Evolutionary conservation across 257 asterid genomes (phyloP).

Genomic region (Nemophila menziesii): DNA sequence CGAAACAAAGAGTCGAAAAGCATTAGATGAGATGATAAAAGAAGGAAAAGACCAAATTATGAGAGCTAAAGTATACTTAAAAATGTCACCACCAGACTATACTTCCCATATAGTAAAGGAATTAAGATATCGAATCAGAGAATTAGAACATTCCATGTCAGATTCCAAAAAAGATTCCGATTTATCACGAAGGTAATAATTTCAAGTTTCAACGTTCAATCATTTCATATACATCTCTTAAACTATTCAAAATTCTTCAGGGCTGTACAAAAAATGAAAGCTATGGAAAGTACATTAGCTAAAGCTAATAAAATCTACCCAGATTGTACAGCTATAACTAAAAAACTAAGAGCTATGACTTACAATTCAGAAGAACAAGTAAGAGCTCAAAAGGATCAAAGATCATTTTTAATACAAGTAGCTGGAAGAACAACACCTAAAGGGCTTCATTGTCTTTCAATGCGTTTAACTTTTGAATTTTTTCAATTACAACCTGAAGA

Average conservation of each 20-base stretch:
- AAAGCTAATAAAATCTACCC: slow-evolving; percentile 74
- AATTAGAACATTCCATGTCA: slow-evolving; percentile 58
- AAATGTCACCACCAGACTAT: slow-evolving; percentile 47
- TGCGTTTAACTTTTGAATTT: slow-evolving; percentile 81
- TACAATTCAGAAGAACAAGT: slow-evolving; percentile 78
- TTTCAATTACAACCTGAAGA: slow-evolving; percentile 48
- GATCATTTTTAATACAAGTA: slow-evolving; percentile 54
- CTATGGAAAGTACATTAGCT: slow-evolving; percentile 58
- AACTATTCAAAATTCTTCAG: slow-evolving; percentile 28
- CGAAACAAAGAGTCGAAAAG: slow-evolving; percentile 20
- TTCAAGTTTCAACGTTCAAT: not conserved
- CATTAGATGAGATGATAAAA: slow-evolving; percentile 48
- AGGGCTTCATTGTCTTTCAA: slow-evolving; percentile 86
- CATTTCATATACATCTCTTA: not conserved
- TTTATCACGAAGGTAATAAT: slow-evolving; percentile 47
- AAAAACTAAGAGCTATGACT: slow-evolving; percentile 81
- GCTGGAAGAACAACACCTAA: slow-evolving; percentile 87
- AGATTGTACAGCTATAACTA: slow-evolving; percentile 75
- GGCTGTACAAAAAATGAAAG: slow-evolving; percentile 82
- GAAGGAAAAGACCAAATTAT: slow-evolving; percentile 85
- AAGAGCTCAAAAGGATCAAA: slow-evolving; percentile 47
- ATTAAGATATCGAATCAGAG: slow-evolving; percentile 77
- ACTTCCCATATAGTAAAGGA: slow-evolving; percentile 76
- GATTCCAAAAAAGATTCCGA: slow-evolving; percentile 51
- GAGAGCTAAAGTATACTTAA: slow-evolving; percentile 66